Base-by-base conservation (phyloP, 306 rosid species). In the Vicia faba region DNA sequence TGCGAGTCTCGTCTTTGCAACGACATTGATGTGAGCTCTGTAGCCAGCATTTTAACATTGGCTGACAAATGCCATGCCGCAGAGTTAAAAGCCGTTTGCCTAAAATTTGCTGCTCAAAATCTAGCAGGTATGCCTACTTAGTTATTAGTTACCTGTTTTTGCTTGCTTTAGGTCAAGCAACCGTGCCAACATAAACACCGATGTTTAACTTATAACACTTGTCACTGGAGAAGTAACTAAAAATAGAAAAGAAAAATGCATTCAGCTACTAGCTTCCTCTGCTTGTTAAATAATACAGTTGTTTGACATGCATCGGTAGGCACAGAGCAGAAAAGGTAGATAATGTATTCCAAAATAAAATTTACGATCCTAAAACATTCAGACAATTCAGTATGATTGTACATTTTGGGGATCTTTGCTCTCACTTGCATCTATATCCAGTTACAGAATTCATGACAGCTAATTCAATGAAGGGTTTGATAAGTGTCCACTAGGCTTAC, bases 1-100 rank as follows among this genome's bases (percentile, higher is more conserved):
- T 91, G 96, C 29, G 97, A 86, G 75, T 91, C 97, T 61, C 83
- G 78, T 74, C 91, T 91, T 55, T 91, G 93, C 79, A 84, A 91
- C 84, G 86, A 80, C 70, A 86, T 91, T 61, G 78, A 83, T 51
- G 97, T 91, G 75, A 83, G 70, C 61, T 86, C 93, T 33, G 96
- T 88, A 55, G 84, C 93, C 68, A 76, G 75, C 72, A 86, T 91
- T 72, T 83, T 91, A 43, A 80, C 87, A 60, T 74, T 91, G 75
- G 96, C 97, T 11, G 97, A 91, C 43, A 67, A 77, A 53, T 86
- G 74, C 72, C 86, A 85, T 68, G 97, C 96, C 31, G 50, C 76
- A 1, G 89, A 79, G 57, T 78, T 91, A 67, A 91, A 91, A 78
- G 76, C 86, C 45, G 88, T 86, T 61, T 88, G 97, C 87, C 86